Conservation (phyloP, 2,329 filamentous ascomycete species). For the Pseudogymnoascus sp. region DNA sequence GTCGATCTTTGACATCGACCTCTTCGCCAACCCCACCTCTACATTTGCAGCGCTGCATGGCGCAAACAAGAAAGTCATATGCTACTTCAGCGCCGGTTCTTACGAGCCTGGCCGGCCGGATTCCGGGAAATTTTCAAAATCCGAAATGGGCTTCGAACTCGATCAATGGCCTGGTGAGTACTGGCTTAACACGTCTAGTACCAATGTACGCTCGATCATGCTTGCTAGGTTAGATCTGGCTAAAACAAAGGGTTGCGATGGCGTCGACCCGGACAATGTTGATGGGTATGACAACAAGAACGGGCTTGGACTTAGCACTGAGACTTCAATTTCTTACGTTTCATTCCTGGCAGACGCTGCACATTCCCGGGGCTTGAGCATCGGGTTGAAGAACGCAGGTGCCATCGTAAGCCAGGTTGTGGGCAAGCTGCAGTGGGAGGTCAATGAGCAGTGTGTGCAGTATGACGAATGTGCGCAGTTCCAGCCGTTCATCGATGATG, state of each 20-base stretch:
- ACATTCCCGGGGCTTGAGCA: slow-evolving; percentile 45
- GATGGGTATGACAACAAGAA: slow-evolving; percentile 61
- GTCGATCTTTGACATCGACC: slow-evolving; percentile 37
- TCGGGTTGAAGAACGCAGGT: slow-evolving; percentile 62
- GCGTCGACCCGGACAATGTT: slow-evolving; percentile 64
- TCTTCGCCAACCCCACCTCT: slow-evolving; percentile 48
- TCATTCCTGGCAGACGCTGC: slow-evolving; percentile 45
- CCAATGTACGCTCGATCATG: slow-evolving; percentile 61
- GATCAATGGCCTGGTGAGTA: slow-evolving; percentile 60
- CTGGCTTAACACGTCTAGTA: slow-evolving; percentile 55
- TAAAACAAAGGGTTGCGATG: slow-evolving; percentile 55
- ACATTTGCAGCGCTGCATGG: slow-evolving; percentile 40
- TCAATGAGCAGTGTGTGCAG: slow-evolving; percentile 63
- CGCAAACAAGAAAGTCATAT: slow-evolving; percentile 54
- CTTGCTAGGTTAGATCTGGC: slow-evolving; percentile 51
- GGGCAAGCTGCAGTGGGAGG: slow-evolving; percentile 48
- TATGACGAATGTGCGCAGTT: slow-evolving; percentile 54
- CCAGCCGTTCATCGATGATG: slow-evolving; percentile 47
- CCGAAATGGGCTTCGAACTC: slow-evolving; percentile 51
- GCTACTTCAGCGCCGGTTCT: slow-evolving; percentile 66
- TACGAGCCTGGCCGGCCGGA: slow-evolving; percentile 58
- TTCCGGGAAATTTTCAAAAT: slow-evolving; percentile 42
- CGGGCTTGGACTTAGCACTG: slow-evolving; percentile 37
- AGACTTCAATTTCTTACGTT: too few species aligned
- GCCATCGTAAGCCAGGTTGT: too few species aligned